Conservation (phyloP, 495 filamentous ascomycete genomes). For the Hypoxylon crocopeplum region DNA sequence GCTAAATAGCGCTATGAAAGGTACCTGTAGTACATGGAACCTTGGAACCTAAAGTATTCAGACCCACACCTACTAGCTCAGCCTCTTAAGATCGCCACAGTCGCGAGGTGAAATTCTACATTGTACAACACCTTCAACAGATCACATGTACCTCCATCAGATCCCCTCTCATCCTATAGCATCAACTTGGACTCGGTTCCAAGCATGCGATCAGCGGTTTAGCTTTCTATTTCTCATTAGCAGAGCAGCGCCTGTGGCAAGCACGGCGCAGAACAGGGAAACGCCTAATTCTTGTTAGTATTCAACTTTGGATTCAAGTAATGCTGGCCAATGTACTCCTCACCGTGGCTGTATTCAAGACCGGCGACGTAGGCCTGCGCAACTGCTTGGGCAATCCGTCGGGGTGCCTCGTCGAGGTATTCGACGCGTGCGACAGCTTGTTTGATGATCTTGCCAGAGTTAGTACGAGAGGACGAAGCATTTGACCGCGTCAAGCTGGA, state of each 20-base stretch:
- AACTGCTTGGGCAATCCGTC: constrained; percentile 39
- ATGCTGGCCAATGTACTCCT: not conserved
- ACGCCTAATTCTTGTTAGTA: constrained; percentile 13
- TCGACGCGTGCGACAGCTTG: constrained; percentile 54
- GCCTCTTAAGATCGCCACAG: no score
- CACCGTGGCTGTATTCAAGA: constrained; percentile 45
- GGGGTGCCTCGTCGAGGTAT: constrained; percentile 56
- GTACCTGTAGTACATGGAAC: no score
- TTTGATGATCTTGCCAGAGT: constrained; percentile 41
- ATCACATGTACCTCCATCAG: not conserved
- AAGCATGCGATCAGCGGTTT: no score
- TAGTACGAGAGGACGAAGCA: not conserved
- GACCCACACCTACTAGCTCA: no score
- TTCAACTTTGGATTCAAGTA: not conserved
- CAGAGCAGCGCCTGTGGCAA: constrained; percentile 15
- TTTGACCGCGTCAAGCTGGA: not conserved
- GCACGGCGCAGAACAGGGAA: constrained; percentile 19
- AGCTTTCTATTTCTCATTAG: constrained; percentile 16
- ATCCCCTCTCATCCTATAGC: not conserved
- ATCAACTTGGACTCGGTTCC: no score
- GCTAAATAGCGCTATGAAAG: no score
- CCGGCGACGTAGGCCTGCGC: constrained; percentile 47
- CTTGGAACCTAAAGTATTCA: no score
- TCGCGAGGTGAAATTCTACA: no score
- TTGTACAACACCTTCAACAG: no score